Conservation (phyloP, 148 eudicot genomes). For the Polygonum aviculare region DNA sequence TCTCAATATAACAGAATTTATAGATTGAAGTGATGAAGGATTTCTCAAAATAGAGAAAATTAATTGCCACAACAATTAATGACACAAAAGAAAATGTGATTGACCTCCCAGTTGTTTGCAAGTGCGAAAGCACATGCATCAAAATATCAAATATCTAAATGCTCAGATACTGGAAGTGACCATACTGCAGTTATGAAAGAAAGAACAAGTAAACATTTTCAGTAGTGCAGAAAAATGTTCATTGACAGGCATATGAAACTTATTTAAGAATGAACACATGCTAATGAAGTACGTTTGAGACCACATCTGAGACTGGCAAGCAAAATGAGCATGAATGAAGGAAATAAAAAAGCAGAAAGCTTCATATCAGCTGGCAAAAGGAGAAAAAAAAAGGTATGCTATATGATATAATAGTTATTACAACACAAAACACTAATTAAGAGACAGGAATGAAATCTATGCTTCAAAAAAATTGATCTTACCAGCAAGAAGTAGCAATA, state of each 20-base stretch:
- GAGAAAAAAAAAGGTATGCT: neutral
- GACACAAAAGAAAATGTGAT: neutral
- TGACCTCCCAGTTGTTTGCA: neutral
- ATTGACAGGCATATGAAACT: neutral
- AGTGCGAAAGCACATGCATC: neutral
- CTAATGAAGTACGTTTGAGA: neutral
- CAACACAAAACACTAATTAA: neutral
- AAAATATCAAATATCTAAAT: neutral
- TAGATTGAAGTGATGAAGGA: neutral
- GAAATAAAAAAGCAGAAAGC: neutral
- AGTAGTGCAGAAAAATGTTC: neutral
- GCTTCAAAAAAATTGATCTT: constrained; percentile 19
- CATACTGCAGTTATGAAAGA: neutral
- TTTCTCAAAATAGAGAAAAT: neutral
- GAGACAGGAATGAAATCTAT: neutral
- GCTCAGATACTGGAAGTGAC: neutral
- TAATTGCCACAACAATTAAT: neutral
- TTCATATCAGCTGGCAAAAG: neutral
- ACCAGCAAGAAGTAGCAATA: constrained; percentile 80
- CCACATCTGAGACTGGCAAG: neutral
- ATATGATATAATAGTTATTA: neutral
- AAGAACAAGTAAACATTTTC: neutral
- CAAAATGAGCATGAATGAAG: neutral
- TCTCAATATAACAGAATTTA: neutral
- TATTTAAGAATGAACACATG: neutral